Base-by-base conservation (phyloP, 176 grass and related monocot genomes). In the Phoenix roebelenii region DNA sequence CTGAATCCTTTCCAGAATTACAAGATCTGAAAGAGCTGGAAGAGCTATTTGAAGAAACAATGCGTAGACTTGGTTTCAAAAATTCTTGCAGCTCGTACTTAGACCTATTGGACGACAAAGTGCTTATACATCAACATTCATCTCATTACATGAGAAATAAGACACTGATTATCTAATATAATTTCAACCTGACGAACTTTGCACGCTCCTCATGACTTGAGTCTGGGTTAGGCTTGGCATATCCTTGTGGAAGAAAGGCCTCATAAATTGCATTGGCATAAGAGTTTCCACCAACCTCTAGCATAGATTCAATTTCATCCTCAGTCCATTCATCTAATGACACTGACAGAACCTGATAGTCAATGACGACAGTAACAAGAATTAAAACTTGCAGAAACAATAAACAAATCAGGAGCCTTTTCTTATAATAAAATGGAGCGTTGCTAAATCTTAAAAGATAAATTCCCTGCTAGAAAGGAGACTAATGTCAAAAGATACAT, bases 51-150 rank as follows among this genome's bases (percentile, higher is more conserved):
- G 60, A 70, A 71, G 87, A 90, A 66, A 63, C 61, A 29, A 96
- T 90, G 24, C 80, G 61, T 51, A 96, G 66, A 68, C 80, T 87
- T 71, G 91, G 91, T 51, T 87, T 79, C 62, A 96, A 20, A 76
- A 90, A 90, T 60, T 90, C 83, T 74, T 91, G 83, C 1, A 77
- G 61, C 57, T 82, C 83, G 54, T 97, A 91, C 78, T 97, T 97
- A 4, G 87, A 86, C 72, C 92, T 90, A 52, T 73, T 52, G 73
- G 3, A 22, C 22, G 60, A 18, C 57, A 67, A 69, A 57, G 16
- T 61, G 32, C 1, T 24, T 59, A 16, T 29, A 44, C 22, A 12
- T 44, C 35, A 44, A 44, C 35, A 44, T 12, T 12, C 2, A 44
- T 44, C 35, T 44, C 35, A 44, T 44, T 44, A 12, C 3, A 44